phyloP scores from a whole-genome alignment of 2,329 filamentous ascomycete genomes.

The Calonectria pseudoturangicola region DNA sequence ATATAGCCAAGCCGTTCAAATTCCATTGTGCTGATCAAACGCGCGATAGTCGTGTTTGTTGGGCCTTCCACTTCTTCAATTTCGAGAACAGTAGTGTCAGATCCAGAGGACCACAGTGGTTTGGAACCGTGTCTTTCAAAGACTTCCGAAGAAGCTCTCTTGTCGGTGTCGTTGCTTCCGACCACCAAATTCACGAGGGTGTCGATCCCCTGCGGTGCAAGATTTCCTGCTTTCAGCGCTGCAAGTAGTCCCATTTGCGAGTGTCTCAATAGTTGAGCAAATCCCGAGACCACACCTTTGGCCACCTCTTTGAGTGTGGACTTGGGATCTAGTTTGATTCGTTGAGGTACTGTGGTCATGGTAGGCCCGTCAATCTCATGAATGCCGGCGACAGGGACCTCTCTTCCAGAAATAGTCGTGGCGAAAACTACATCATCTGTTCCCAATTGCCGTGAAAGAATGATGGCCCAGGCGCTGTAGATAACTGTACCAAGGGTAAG shows the following conservation, averaged over 20 bases:
- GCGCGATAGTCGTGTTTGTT: conserved; percentile 5
- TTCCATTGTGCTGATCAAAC: conserved; percentile 37
- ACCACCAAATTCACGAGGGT: not conserved
- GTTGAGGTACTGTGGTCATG: conserved; percentile 46
- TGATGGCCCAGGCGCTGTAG: conserved; percentile 47
- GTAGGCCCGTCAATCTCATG: conserved; percentile 39
- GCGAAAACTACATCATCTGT: conserved; percentile 41
- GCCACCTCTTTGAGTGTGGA: conserved; percentile 51
- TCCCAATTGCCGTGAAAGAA: conserved; percentile 34
- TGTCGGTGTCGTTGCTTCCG: not conserved
- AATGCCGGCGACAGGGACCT: conserved; percentile 40
- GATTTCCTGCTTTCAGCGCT: not conserved
- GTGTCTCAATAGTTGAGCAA: not conserved
- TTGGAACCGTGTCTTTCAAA: not conserved
- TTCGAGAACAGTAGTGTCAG: not conserved
- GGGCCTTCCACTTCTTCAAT: conserved; percentile 2
- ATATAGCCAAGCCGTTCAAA: conserved; percentile 24
- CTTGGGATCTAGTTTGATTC: conserved; percentile 46
- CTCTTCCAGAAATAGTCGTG: conserved; percentile 45
- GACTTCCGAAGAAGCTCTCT: not conserved
- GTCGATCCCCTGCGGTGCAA: not conserved
- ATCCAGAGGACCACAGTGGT: not conserved
- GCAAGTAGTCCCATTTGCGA: not conserved
- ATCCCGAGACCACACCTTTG: not conserved
- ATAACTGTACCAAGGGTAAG: conserved; percentile 38